Percentiles rank a stretch among this genome's conserved stretches.
Evolutionary conservation across 2,329 filamentous ascomycete genomes (phyloP).

Genomic region (Cladosporium austrohemisphaericum): DNA sequence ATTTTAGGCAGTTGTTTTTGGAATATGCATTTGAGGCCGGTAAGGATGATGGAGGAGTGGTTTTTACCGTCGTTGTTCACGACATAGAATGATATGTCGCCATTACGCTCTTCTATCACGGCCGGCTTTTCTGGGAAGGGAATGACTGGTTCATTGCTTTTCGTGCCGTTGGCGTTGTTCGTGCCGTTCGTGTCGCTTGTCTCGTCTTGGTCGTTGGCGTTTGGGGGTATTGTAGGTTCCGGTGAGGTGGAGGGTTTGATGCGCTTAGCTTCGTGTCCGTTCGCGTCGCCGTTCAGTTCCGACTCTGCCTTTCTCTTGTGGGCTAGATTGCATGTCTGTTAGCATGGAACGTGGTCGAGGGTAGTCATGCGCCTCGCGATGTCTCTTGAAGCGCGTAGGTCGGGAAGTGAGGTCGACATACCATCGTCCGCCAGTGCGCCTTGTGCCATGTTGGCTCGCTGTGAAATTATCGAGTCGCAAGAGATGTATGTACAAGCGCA

Average conservation of each 20-base stretch:
- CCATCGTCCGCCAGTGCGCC: conserved; percentile 7
- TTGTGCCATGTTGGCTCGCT: conserved; percentile 4
- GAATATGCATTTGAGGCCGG: conserved; percentile 94
- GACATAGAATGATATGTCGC: conserved; percentile 93
- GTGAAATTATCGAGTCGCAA: too few species aligned
- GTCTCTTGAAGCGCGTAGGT: too few species aligned
- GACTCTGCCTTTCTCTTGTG: conserved; percentile 74
- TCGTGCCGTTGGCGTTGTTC: conserved; percentile 4
- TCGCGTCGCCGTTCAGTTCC: conserved; percentile 48
- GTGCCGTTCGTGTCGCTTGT: conserved; percentile 1
- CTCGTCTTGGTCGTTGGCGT: conserved; percentile 16
- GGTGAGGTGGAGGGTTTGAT: conserved; percentile 49
- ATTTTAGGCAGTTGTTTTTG: conserved; percentile 98
- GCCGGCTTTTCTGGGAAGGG: conserved; percentile 93
- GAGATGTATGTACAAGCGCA: neutral
- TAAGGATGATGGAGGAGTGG: conserved; percentile 89
- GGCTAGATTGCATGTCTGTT: conserved; percentile 16
- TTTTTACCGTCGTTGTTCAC: conserved; percentile 92
- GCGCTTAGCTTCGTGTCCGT: conserved; percentile 59
- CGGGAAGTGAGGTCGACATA: neutral
- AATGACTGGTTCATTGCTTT: conserved; percentile 51
- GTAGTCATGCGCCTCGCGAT: too few species aligned
- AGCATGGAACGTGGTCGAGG: neutral
- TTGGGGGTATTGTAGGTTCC: conserved; percentile 33
- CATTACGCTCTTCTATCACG: conserved; percentile 86